Evolutionary conservation across 345 rosid genomes (phyloP), one percentile per base, ranked within the genome.

Genomic region (Lepidium sativum): DNA sequence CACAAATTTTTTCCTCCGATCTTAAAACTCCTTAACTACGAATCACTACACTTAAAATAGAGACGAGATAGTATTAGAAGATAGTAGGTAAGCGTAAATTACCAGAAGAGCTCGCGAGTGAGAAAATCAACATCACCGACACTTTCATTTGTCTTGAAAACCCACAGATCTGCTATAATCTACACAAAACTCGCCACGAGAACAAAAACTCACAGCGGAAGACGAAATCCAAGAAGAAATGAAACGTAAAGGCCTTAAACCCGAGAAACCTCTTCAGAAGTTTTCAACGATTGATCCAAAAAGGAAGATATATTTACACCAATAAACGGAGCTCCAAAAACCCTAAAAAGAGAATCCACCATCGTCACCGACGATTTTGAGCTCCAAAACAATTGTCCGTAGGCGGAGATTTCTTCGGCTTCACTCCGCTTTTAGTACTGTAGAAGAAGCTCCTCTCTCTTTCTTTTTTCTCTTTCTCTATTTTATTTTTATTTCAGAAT

Each of bases 361-460:
- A 82, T 84, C 54, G 60, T 62, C 45, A 72, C 68, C 81, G 57
- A 67, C 75, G 78, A 58, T 37, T 62, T 42, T 33, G 29, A 60
- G 60, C 68, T 65, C 27, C 34, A 33, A 38, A 5, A 16, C n/a
- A 17, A 2, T n/a, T 31, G 75, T 77, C 79, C 78, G 76, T 70
- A 64, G 81, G 79, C 78, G 67, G 86, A 64, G 82, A 78, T 67
- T 47, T 74, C 79, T 79, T 77, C 75, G 73, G 75, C 56, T 80
- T 77, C 77, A 78, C 80, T 78, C 81, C 17, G 79, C 44, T 66
- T 63, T 55, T 69, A 65, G 79, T 72, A 56, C 77, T 48, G 63
- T 48, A 50, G 68, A 72, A 63, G 56, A 63, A 63, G 69, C 70
- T 54, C 72, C 39, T 21, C 10, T 40, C 50, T 58, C 52, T 27